Evolutionary conservation across 768 basidiomycete genomes (phyloP).

Genomic region (Pulveroboletus sp.): DNA sequence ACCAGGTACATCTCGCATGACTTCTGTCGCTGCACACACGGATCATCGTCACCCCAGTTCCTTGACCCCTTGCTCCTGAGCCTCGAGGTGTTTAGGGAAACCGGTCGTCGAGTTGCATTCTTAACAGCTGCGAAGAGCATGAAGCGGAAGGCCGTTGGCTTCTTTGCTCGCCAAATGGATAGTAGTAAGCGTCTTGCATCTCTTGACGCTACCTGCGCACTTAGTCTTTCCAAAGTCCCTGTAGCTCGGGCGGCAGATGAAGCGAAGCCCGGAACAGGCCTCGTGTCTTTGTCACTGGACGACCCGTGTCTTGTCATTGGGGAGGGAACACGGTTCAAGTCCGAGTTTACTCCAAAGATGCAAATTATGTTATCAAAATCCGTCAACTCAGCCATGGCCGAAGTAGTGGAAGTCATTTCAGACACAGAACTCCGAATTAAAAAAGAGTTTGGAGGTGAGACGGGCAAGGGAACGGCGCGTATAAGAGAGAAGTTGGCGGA

Average conservation of each 20-base stretch:
- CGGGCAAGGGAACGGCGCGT: slow-evolving; percentile 63
- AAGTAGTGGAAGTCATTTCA: slow-evolving; percentile 84
- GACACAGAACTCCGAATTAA: slow-evolving; percentile 83
- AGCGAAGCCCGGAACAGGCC: slow-evolving; percentile 71
- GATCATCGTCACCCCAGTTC: slow-evolving; percentile 51
- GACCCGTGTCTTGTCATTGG: slow-evolving; percentile 84
- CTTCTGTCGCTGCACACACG: slow-evolving; percentile 8
- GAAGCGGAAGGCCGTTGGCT: slow-evolving; percentile 73
- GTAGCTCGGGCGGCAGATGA: slow-evolving; percentile 88
- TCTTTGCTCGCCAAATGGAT: slow-evolving; percentile 77
- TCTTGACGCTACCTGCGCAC: slow-evolving; percentile 1
- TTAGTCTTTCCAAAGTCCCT: slow-evolving; percentile 56
- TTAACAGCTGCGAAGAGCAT: slow-evolving; percentile 88
- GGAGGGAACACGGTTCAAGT: slow-evolving; percentile 70
- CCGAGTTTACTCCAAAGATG: slow-evolving; percentile 70
- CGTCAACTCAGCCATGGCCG: slow-evolving; percentile 69
- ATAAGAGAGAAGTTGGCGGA: slow-evolving; percentile 67
- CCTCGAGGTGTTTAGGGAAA: slow-evolving; percentile 82
- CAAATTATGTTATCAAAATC: slow-evolving; percentile 85
- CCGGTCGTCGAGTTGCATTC: slow-evolving; percentile 75
- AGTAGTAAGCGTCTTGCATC: slow-evolving; percentile 56
- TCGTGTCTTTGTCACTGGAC: slow-evolving; percentile 60
- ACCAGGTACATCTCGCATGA: slow-evolving; percentile 54
- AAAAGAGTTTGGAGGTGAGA: slow-evolving; percentile 81
- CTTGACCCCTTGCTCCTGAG: slow-evolving; percentile 84